Base-by-base conservation (phyloP, 768 basidiomycete genomes). In the Asterophora lycoperdoides region DNA sequence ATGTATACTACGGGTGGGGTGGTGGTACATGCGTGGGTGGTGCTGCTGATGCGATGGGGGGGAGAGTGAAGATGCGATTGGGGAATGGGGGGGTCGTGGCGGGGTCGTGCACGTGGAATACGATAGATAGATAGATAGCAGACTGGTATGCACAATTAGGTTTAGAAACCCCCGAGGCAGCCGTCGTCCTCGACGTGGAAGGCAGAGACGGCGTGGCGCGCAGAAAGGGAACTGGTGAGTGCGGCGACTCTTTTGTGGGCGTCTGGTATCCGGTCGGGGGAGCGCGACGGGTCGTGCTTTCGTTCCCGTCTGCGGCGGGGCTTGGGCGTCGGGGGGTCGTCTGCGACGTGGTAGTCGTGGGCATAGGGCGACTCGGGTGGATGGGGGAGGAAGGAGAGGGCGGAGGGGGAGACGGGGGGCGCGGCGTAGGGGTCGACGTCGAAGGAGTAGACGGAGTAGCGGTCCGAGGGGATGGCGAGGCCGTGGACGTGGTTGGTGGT, bases 111-210 rank as follows among this genome's bases (percentile, higher is more conserved):
- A 39, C 23, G 17, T 32, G 46, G 8, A 38, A 38, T 40, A 47
- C n/a, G 46, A 47, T 46, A 39, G 29, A 30, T 46, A 30, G 14
- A 29, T 29, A 29, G 29, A 29, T n/a, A n/a, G n/a, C n/a, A n/a
- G n/a, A n/a, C n/a, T n/a, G n/a, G n/a, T n/a, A n/a, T n/a, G n/a
- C n/a, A n/a, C n/a, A n/a, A n/a, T n/a, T n/a, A n/a, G n/a, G n/a
- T 23, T 62, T 59, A 74, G 59, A 74, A 74, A n/a, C 73, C 73
- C 36, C 72, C 73, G 7, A 74, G 63, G 44, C 73, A 74, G 14
- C 72, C 68, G 56, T 73, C 69, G 51, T 73, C 72, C 33, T 59
- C 51, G 13, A 58, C 41, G 28, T 60, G 58, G 50, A 73, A 65
- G 19, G 58, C 57, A 3, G 60, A 58, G 42, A 53, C 46, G 42